Conservation (phyloP, 129 eudicot species). For the Flaveria bidentis region DNA sequence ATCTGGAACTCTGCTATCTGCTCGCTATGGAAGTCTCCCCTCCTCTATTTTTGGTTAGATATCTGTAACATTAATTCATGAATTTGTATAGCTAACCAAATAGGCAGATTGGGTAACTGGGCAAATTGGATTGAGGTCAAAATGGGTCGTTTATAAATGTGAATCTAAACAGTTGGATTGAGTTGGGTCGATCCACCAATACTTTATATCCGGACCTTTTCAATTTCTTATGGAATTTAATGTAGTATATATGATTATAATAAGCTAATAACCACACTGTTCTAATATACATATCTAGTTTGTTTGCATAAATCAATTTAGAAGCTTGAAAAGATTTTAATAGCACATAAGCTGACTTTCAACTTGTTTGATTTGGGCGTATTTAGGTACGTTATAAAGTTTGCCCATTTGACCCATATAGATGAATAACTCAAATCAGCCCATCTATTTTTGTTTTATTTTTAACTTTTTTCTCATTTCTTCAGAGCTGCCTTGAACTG, state of each 20-base stretch:
- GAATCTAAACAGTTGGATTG: background rate
- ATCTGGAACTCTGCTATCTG: conserved; percentile 60
- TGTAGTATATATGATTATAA: background rate
- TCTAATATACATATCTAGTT: background rate
- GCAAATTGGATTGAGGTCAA: background rate
- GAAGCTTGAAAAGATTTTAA: background rate
- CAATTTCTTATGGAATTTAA: background rate
- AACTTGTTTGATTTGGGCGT: background rate
- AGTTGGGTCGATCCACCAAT: background rate
- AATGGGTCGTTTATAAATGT: background rate
- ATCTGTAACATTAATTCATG: background rate
- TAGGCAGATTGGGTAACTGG: background rate
- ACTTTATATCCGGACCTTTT: background rate
- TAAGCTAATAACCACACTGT: background rate
- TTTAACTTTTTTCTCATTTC: too few species aligned
- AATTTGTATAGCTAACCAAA: background rate
- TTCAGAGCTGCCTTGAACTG: too few species aligned
- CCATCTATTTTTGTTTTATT: too few species aligned
- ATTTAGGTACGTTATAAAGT: background rate
- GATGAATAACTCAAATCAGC: background rate
- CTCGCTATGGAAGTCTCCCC: conserved; percentile 66
- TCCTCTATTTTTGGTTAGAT: conserved; percentile 63
- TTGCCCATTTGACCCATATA: background rate
- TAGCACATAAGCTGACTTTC: background rate
- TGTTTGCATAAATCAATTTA: background rate